Percentiles rank a stretch among this genome's conserved stretches.
These are phyloP conservation scores for Ogataea polymorpha DNA, from an alignment of 805 yeast species.

Conservation along the genomic window DNA sequence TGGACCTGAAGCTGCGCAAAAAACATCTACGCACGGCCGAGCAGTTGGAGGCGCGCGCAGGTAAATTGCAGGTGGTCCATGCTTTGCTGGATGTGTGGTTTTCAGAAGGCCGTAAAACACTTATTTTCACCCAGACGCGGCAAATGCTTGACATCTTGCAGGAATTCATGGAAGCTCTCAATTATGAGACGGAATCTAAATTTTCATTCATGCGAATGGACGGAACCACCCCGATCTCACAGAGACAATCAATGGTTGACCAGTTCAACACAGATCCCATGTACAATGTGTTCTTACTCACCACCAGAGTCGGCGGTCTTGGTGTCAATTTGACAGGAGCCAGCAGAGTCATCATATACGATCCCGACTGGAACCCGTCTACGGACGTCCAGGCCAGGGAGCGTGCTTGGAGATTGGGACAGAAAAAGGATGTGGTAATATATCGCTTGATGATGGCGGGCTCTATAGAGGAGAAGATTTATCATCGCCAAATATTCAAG, in stretches of 20 bases:
- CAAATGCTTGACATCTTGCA: conserved; percentile 92
- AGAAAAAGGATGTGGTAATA: conserved; percentile 85
- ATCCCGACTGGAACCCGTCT: conserved; percentile 99
- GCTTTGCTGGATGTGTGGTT: conserved; percentile 76
- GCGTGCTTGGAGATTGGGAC: conserved; percentile 96
- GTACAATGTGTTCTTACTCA: conserved; percentile 68
- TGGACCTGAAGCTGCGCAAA: conserved; percentile 38
- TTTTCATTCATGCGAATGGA: conserved; percentile 81
- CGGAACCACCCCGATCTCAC: conserved; percentile 80
- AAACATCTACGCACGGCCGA: conserved; percentile 14
- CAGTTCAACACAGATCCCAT: conserved; percentile 61
- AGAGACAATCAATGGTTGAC: conserved; percentile 79
- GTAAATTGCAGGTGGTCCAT: conserved; percentile 86
- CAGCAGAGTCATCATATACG: conserved; percentile 86
- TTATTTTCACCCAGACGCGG: conserved; percentile 87
- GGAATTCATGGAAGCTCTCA: conserved; percentile 48
- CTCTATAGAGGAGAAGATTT: conserved; percentile 93
- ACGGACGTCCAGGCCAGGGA: conserved; percentile 97
- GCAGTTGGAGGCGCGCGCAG: conserved; percentile 55
- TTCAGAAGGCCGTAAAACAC: conserved; percentile 68
- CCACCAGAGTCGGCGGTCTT: conserved; percentile 94
- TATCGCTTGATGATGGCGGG: conserved; percentile 93
- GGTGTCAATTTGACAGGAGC: conserved; percentile 96
- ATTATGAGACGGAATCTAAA: conserved; percentile 22
- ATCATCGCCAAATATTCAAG: conserved; percentile 94